Conservation (phyloP, 345 rosid species). For the Dovyalis caffra region DNA sequence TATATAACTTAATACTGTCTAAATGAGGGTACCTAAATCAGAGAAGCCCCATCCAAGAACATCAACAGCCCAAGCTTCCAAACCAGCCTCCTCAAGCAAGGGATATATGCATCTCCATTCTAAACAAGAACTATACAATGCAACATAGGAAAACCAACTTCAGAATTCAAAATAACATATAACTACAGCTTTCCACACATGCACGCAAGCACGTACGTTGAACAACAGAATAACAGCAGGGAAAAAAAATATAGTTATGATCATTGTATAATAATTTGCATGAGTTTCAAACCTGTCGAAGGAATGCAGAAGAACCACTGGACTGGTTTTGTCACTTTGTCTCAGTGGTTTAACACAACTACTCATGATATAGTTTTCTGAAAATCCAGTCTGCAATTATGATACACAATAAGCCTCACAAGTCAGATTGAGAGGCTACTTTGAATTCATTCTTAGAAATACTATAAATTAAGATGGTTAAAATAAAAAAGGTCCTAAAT, state of each 20-base stretch:
- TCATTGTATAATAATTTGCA: background rate
- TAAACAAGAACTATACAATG: slow-evolving; percentile 76
- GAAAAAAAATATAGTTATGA: background rate
- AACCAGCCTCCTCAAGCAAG: slow-evolving; percentile 83
- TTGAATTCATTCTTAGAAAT: too few relatives aligned
- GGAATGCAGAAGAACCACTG: slow-evolving; percentile 86
- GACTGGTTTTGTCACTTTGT: slow-evolving; percentile 42
- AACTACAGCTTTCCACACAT: too few relatives aligned
- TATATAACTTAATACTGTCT: background rate
- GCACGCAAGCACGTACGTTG: too few relatives aligned
- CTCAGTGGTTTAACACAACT: slow-evolving; percentile 73
- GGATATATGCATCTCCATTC: slow-evolving; percentile 92
- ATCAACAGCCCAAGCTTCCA: slow-evolving; percentile 90
- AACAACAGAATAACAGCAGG: slow-evolving; percentile 13
- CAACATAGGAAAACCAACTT: slow-evolving; percentile 20
- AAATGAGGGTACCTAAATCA: slow-evolving; percentile 53
- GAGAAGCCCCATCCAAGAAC: slow-evolving; percentile 98
- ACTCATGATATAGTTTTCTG: slow-evolving; percentile 56
- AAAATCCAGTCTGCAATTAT: slow-evolving; percentile 53
- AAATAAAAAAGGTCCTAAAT: too few relatives aligned
- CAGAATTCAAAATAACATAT: too few relatives aligned
- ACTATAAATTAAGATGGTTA: too few relatives aligned
- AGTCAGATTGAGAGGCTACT: background rate
- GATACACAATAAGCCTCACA: background rate
- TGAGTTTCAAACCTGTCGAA: slow-evolving; percentile 72